Conservation (phyloP, 371 early-diverging fungal genomes). For the Fennellomyces sp. region DNA sequence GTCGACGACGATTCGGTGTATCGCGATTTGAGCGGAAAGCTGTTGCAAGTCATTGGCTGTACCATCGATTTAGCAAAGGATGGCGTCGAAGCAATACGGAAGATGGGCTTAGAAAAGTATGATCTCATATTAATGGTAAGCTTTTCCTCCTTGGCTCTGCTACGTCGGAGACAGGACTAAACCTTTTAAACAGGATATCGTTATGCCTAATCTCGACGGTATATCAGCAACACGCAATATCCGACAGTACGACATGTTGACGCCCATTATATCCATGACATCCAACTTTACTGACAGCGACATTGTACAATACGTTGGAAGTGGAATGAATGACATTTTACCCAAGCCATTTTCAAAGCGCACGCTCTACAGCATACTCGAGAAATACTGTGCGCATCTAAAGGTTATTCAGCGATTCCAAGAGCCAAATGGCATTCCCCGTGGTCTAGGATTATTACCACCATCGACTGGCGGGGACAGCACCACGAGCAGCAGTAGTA, state of each 20-base stretch:
- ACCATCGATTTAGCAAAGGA: conserved; percentile 74
- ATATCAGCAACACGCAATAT: conserved; percentile 74
- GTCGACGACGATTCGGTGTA: conserved; percentile 81
- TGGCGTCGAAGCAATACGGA: conserved; percentile 73
- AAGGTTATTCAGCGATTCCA: conserved; percentile 22
- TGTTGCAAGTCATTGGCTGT: conserved; percentile 73
- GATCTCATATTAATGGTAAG: conserved; percentile 81
- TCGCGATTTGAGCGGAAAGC: conserved; percentile 63
- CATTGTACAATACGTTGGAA: conserved; percentile 69
- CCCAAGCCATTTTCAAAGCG: conserved; percentile 77
- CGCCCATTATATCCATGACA: conserved; percentile 87
- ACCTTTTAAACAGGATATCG: conserved; percentile 57
- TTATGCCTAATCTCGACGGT: conserved; percentile 81
- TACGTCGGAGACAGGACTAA: background rate
- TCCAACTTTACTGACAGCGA: conserved; percentile 70
- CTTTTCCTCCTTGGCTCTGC: background rate
- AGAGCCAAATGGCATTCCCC: conserved; percentile 4
- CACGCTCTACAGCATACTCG: conserved; percentile 56
- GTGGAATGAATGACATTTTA: conserved; percentile 83
- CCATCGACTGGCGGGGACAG: background rate
- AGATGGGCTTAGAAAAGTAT: conserved; percentile 66
- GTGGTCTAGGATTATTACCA: background rate
- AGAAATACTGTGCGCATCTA: conserved; percentile 67
- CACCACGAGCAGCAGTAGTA: background rate
- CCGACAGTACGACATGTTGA: conserved; percentile 71